phyloP scores from a whole-genome alignment of 805 yeast genomes.

The Wickerhamiella australiensis region DNA sequence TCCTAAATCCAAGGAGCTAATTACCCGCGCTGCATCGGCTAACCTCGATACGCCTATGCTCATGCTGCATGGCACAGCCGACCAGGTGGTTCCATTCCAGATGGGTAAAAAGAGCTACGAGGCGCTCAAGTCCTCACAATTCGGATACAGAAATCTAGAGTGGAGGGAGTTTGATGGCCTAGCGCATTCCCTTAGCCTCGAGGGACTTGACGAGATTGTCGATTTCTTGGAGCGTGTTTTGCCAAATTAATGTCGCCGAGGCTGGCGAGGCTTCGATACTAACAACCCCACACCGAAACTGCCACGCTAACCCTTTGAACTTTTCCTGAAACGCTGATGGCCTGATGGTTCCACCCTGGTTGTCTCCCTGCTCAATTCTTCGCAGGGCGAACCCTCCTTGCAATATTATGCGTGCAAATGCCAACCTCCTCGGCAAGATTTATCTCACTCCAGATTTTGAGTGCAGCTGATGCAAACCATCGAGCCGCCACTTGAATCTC shows the following conservation, averaged over 20 bases:
- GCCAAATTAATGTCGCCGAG: conserved; percentile 11
- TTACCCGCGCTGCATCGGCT: conserved; percentile 21
- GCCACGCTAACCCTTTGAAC: too few relatives aligned
- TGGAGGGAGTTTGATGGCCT: conserved; percentile 48
- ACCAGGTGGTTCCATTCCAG: conserved; percentile 45
- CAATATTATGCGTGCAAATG: too few relatives aligned
- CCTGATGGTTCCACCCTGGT: too few relatives aligned
- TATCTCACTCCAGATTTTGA: too few relatives aligned
- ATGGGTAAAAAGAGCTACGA: conserved; percentile 35
- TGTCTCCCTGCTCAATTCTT: too few relatives aligned
- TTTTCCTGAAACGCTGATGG: too few relatives aligned
- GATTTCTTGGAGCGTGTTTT: conserved; percentile 34
- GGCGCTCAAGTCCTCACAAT: conserved; percentile 31
- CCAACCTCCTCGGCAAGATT: too few relatives aligned
- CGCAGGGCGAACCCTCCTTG: too few relatives aligned
- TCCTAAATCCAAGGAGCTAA: conserved; percentile 24
- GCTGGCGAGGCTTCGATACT: too few relatives aligned
- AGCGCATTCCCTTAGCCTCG: conserved; percentile 54
- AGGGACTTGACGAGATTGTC: conserved; percentile 49
- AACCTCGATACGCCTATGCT: conserved; percentile 64
- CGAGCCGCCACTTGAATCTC: too few relatives aligned
- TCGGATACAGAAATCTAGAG: conserved; percentile 37
- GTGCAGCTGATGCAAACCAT: too few relatives aligned
- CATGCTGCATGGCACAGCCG: conserved; percentile 78
- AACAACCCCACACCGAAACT: too few relatives aligned